A percentile compares a stretch with the other conserved stretches of the same genome.
Evolutionary conservation across 2,329 filamentous ascomycete species (phyloP).

Genomic region (Claviceps purpurea): DNA sequence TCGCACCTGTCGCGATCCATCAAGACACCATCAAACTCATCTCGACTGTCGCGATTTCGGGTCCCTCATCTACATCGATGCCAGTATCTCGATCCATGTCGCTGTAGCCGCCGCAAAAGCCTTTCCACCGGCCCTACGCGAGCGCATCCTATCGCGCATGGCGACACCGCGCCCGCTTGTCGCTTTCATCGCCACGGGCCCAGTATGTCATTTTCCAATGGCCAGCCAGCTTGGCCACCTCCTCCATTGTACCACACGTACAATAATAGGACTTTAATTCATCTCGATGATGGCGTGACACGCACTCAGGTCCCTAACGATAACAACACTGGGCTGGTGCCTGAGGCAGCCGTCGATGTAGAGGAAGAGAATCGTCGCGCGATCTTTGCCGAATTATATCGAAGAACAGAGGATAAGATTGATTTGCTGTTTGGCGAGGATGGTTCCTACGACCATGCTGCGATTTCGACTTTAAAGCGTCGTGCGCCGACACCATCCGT

Average conservation of each 20-base stretch:
- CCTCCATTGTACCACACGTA: conserved; percentile 36
- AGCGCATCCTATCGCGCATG: conserved; percentile 40
- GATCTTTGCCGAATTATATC: conserved; percentile 66
- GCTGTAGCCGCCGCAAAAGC: conserved; percentile 33
- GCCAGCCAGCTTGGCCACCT: conserved; percentile 52
- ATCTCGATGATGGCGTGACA: conserved; percentile 45
- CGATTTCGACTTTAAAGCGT: conserved; percentile 40
- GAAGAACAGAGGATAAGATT: conserved; percentile 63
- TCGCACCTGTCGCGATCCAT: conserved; percentile 36
- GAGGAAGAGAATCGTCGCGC: conserved; percentile 59
- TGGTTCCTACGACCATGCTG: conserved; percentile 36
- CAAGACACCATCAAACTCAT: conserved; percentile 32
- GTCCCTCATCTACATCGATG: conserved; percentile 38
- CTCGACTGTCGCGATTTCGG: conserved; percentile 24
- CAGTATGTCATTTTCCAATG: conserved; percentile 54
- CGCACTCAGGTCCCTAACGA: conserved; percentile 39
- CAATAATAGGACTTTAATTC: conserved; percentile 38
- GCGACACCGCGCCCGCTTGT: conserved; percentile 35
- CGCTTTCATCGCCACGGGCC: conserved; percentile 35
- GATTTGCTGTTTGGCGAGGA: conserved; percentile 56
- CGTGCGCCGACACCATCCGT: conserved; percentile 24
- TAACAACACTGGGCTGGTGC: conserved; percentile 36
- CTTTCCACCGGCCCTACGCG: conserved; percentile 36
- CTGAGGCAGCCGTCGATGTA: conserved; percentile 46
- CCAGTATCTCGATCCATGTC: conserved; percentile 34